Evolutionary conservation across 2,329 filamentous ascomycete species (phyloP).

Genomic region (Metarhizium robertsii): DNA sequence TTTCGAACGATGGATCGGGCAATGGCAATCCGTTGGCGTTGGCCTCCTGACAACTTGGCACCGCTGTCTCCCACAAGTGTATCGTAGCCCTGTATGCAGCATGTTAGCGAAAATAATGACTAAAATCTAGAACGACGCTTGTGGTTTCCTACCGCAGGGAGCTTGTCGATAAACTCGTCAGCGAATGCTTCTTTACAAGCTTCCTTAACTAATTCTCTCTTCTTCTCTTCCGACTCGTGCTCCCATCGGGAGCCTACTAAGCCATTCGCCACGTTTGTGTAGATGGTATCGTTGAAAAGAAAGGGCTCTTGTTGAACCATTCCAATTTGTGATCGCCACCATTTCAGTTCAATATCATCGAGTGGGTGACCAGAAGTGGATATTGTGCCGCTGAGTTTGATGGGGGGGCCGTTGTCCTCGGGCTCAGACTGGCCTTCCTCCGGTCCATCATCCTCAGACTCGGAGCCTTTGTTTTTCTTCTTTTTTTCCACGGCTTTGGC

Average conservation of each 20-base stretch:
- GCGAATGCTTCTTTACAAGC: conserved; percentile 61
- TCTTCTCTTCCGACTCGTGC: conserved; percentile 41
- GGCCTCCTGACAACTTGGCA: conserved; percentile 72
- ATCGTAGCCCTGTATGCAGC: conserved; percentile 47
- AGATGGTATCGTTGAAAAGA: conserved; percentile 57
- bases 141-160: conserved; percentile 39
- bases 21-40: conserved; percentile 75
- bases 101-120: not conserved
- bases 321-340: conserved; percentile 52
- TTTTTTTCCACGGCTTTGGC: conserved; percentile 39
- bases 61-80: conserved; percentile 70
- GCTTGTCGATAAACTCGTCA: conserved; percentile 56
- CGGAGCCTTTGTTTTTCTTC: conserved; percentile 31
- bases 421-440: conserved; percentile 20
- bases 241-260: conserved; percentile 44
- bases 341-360: conserved; percentile 52
- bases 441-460: conserved; percentile 18
- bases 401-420: conserved; percentile 29
- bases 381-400: conserved; percentile 39
- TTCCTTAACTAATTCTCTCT: conserved; percentile 49
- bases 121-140: not conserved
- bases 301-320: conserved; percentile 62
- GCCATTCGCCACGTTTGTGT: conserved; percentile 52
- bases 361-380: conserved; percentile 44
- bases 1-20: conserved; percentile 65